These are phyloP conservation scores for Calonectria honghensis DNA, from an alignment of 2,329 filamentous ascomycete species.

Conservation along the genomic window DNA sequence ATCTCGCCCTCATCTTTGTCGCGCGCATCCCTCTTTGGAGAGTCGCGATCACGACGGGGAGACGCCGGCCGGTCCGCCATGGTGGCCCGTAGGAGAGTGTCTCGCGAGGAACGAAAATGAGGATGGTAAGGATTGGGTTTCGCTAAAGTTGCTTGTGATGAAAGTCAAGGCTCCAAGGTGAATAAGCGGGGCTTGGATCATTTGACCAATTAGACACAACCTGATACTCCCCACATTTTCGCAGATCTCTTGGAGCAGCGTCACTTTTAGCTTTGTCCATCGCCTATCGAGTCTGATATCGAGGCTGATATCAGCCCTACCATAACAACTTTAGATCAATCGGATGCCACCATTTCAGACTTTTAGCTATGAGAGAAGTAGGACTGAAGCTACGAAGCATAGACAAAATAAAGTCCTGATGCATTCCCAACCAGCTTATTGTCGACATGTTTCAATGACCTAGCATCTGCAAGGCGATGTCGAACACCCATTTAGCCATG, in stretches of 20 bases:
- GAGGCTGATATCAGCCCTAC: slow-evolving; percentile 11
- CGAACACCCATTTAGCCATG: slow-evolving; percentile 28
- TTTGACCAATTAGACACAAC: slow-evolving; percentile 11
- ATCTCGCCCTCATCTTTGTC: slow-evolving; percentile 21
- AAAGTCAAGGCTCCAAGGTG: slow-evolving; percentile 32
- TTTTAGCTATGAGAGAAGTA: background rate
- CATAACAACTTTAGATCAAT: background rate
- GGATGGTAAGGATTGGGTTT: slow-evolving; percentile 27
- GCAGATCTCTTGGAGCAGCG: slow-evolving; percentile 12
- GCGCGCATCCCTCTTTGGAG: slow-evolving; percentile 30
- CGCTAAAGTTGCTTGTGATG: slow-evolving; percentile 24
- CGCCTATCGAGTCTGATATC: slow-evolving; percentile 6
- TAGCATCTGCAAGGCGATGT: background rate
- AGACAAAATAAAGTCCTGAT: background rate
- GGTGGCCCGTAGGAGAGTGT: background rate
- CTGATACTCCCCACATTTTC: slow-evolving; percentile 29
- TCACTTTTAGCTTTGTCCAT: slow-evolving; percentile 12
- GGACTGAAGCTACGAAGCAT: background rate
- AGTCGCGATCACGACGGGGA: slow-evolving; percentile 34
- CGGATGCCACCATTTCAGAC: background rate
- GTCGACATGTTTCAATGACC: background rate
- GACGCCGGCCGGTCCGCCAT: slow-evolving; percentile 38
- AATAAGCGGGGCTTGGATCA: background rate
- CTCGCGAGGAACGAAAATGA: background rate
- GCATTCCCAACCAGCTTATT: background rate